phyloP scores from a whole-genome alignment of 129 eudicot genomes.

The Chrysanthemum seticuspe region DNA sequence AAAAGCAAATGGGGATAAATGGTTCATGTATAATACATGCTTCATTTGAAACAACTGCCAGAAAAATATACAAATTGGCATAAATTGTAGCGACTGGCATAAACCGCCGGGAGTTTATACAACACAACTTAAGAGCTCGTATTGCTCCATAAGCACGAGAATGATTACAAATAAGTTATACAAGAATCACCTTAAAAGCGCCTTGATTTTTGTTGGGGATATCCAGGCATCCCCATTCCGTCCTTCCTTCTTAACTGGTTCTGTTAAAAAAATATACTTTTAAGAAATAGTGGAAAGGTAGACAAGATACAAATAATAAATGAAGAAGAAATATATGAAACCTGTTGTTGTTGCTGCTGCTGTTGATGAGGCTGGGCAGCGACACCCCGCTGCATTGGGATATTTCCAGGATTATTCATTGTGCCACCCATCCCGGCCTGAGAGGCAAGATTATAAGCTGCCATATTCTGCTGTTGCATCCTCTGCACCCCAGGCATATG shows the following conservation, averaged over 20 bases:
- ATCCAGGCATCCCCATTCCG: slow-evolving; percentile 87
- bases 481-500: slow-evolving; percentile 80
- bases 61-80: neutral
- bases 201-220: slow-evolving; percentile 87
- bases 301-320: neutral
- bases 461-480: slow-evolving; percentile 82
- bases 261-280: neutral
- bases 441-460: slow-evolving; percentile 74
- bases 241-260: slow-evolving; percentile 88
- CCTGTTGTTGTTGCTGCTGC: slow-evolving; percentile 59
- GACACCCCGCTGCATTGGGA: slow-evolving; percentile 92
- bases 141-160: neutral
- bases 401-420: slow-evolving; percentile 69
- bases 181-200: slow-evolving; percentile 68
- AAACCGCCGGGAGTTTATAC: neutral
- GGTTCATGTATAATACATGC: neutral
- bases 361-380: slow-evolving; percentile 85
- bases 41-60: neutral
- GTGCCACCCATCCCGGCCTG: slow-evolving; percentile 90
- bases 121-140: neutral
- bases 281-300: neutral
- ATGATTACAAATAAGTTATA: neutral
- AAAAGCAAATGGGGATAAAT: neutral
- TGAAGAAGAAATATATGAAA: neutral
- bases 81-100: neutral